phyloP scores from a whole-genome alignment of 768 basidiomycete genomes.

The Lanmaoa rubissima region DNA sequence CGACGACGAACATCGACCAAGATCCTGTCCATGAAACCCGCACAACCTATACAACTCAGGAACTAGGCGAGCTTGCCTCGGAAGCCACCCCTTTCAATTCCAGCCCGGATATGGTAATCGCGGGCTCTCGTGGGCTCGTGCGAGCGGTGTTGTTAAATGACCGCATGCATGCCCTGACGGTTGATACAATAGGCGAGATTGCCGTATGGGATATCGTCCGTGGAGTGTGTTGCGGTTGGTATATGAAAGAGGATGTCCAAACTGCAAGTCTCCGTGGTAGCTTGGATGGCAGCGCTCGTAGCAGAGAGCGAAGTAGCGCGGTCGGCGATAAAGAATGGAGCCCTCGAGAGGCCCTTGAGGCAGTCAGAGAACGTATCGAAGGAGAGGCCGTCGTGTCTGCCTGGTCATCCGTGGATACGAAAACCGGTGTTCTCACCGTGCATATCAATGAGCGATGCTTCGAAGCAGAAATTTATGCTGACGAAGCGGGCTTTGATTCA shows the following conservation, averaged over 20 bases:
- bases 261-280: conserved; percentile 52
- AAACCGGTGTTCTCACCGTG: conserved; percentile 82
- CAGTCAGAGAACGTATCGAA: conserved; percentile 88
- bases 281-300: conserved; percentile 34
- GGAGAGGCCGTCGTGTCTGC: conserved; percentile 83
- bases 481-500: conserved; percentile 74
- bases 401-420: conserved; percentile 90
- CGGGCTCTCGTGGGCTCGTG: conserved; percentile 79
- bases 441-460: conserved; percentile 88
- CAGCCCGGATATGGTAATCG: conserved; percentile 67
- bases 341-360: conserved; percentile 82
- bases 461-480: conserved; percentile 93
- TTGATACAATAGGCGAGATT: conserved; percentile 85
- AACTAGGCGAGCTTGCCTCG: conserved; percentile 75
- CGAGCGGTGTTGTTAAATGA: conserved; percentile 83
- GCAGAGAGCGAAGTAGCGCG: conserved; percentile 33
- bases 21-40: conserved; percentile 40
- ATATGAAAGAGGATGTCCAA: conserved; percentile 61
- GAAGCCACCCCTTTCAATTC: conserved; percentile 62
- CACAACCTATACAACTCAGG: conserved; percentile 54
- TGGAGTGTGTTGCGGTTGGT: conserved; percentile 72
- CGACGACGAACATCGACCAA: conserved; percentile 25
- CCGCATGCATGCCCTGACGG: conserved; percentile 83
- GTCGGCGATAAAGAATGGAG: conserved; percentile 51
- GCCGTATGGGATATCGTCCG: conserved; percentile 92